Evolutionary conservation across 176 grass and related monocot genomes (phyloP).

Genomic region (Ampelocalamus luodianensis): DNA sequence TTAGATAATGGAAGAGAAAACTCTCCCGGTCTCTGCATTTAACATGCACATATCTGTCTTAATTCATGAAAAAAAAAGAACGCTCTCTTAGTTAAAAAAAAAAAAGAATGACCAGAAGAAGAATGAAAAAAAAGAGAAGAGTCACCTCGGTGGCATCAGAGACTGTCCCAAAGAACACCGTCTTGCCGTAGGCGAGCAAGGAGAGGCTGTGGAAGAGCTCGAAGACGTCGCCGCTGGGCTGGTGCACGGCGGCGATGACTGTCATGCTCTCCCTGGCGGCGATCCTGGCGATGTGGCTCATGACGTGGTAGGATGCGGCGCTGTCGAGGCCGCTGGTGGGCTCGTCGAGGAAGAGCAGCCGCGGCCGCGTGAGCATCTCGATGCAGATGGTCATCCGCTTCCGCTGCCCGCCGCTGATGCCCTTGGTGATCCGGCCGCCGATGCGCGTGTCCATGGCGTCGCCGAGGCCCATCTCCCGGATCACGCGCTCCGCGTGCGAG

Average conservation of each 20-base stretch:
- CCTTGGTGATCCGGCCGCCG: constrained; percentile 58
- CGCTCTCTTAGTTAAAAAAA: not conserved
- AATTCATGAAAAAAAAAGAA: not conserved
- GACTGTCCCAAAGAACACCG: constrained; percentile 52
- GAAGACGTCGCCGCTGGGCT: constrained; percentile 63
- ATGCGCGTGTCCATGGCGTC: constrained; percentile 62
- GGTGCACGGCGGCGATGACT: constrained; percentile 61
- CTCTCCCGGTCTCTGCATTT: too few relatives aligned
- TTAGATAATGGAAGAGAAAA: too few relatives aligned
- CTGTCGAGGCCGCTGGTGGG: constrained; percentile 98
- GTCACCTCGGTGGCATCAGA: constrained; percentile 49
- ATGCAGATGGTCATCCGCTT: constrained; percentile 69
- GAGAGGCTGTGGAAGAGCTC: constrained; percentile 56
- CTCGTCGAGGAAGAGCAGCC: constrained; percentile 96
- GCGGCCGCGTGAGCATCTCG: constrained; percentile 62
- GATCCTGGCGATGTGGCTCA: constrained; percentile 45
- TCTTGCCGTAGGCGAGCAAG: constrained; percentile 53
- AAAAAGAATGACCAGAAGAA: not conserved
- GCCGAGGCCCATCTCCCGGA: constrained; percentile 63
- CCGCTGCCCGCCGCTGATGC: constrained; percentile 61
- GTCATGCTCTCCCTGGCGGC: constrained; percentile 47
- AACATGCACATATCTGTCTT: too few relatives aligned
- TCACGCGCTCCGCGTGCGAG: constrained; percentile 46
- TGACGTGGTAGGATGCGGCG: constrained; percentile 63
- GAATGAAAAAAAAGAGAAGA: not conserved